Evolutionary conservation across 2,329 filamentous ascomycete species (phyloP).

Genomic region (Capronia coronata): DNA sequence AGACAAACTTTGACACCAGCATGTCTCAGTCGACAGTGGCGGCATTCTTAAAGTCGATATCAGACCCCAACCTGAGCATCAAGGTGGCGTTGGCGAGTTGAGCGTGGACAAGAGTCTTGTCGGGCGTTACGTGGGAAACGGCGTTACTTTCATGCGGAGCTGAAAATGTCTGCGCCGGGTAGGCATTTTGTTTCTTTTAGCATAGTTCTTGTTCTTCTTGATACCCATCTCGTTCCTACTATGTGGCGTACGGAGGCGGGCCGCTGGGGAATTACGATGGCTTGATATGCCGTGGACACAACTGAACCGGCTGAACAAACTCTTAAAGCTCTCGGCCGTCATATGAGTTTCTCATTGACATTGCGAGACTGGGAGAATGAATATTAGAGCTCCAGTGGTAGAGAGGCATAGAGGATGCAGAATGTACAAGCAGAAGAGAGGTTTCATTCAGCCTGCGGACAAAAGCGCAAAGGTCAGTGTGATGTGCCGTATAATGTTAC

Average conservation of each 20-base stretch:
- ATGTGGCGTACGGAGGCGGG: neutral
- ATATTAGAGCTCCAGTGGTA: too few species aligned
- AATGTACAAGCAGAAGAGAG: too few species aligned
- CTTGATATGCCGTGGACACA: too few species aligned
- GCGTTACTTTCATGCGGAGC: neutral
- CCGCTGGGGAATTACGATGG: too few species aligned
- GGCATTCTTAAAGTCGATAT: slow-evolving; percentile 12
- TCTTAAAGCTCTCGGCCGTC: too few species aligned
- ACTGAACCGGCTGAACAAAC: too few species aligned
- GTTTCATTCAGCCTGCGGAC: too few species aligned
- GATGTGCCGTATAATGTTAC: too few species aligned
- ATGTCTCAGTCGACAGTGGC: slow-evolving; percentile 16
- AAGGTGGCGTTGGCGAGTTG: slow-evolving; percentile 12
- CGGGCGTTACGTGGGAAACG: neutral
- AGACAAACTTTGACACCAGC: slow-evolving; percentile 19
- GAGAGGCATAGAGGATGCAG: too few species aligned
- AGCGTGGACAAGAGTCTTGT: neutral
- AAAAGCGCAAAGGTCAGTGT: too few species aligned
- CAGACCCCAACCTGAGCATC: slow-evolving; percentile 11
- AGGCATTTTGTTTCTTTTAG: neutral
- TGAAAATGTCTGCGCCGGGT: neutral
- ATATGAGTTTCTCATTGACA: too few species aligned
- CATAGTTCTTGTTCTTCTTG: neutral
- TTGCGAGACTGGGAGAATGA: too few species aligned
- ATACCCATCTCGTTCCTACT: neutral